Conservation (phyloP, 2,329 filamentous ascomycete species). For the Cercospora sojina region DNA sequence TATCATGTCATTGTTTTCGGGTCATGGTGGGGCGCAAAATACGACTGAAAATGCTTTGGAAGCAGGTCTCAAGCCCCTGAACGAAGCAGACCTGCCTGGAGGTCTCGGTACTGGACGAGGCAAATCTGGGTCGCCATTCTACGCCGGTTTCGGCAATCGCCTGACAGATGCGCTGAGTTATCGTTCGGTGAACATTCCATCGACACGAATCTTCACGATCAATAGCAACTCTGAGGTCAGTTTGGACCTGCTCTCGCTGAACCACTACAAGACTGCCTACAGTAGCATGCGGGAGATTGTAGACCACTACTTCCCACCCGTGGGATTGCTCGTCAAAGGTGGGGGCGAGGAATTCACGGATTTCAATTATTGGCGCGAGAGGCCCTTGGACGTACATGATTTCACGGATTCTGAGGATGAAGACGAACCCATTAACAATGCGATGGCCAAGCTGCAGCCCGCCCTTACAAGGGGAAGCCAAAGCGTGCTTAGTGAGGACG, state of each 20-base stretch:
- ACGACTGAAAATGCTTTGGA: conserved; percentile 31
- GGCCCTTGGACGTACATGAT: conserved; percentile 78
- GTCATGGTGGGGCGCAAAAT: conserved; percentile 38
- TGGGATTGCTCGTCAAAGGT: conserved; percentile 79
- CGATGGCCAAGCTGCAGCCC: conserved; percentile 12
- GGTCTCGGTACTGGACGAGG: conserved; percentile 29
- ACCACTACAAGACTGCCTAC: conserved; percentile 95
- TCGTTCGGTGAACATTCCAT: conserved; percentile 90
- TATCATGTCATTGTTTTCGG: conserved; percentile 78
- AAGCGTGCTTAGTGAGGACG: conserved; percentile 37
- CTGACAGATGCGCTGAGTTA: conserved; percentile 96
- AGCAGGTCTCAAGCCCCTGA: conserved; percentile 31
- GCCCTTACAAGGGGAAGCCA: conserved; percentile 20
- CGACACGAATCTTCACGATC: conserved; percentile 95
- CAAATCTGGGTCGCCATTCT: conserved; percentile 65
- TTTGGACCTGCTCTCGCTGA: conserved; percentile 82
- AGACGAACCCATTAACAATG: conserved; percentile 35
- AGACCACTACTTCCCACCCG: conserved; percentile 95
- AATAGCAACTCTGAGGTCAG: conserved; percentile 97
- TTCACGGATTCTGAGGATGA: conserved; percentile 80
- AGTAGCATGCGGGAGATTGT: conserved; percentile 96
- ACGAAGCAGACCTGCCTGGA: conserved; percentile 9
- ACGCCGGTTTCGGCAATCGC: conserved; percentile 94
- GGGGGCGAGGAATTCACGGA: conserved; percentile 95
- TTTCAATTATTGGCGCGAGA: conserved; percentile 93